Evolutionary conservation across 192 early-diverging fungal species (phyloP).

Genomic region (Martensiomyces pterosporus): DNA sequence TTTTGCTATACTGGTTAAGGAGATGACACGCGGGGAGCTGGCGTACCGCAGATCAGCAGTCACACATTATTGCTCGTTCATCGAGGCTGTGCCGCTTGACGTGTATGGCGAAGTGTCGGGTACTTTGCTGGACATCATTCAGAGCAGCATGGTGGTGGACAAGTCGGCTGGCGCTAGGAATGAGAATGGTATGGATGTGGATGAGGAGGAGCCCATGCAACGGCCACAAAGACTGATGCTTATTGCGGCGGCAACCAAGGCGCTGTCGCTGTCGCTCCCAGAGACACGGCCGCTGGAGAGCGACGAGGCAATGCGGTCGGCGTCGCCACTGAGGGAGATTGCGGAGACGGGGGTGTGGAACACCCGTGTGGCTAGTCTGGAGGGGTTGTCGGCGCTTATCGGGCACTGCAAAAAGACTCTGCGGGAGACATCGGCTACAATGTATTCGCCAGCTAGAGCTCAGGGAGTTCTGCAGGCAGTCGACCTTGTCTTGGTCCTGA

Average conservation of each 20-base stretch:
- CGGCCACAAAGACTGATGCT: conserved; percentile 37
- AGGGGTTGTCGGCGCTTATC: conserved; percentile 60
- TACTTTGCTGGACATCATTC: conserved; percentile 9
- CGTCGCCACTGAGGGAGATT: conserved; percentile 44
- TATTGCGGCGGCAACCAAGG: conserved; percentile 26
- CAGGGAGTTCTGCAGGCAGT: conserved; percentile 11
- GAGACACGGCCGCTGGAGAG: conserved; percentile 14
- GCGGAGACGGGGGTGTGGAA: conserved; percentile 80
- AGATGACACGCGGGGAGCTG: conserved; percentile 19
- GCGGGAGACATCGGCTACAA: no score
- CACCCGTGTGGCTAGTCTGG: conserved; percentile 66
- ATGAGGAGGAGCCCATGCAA: conserved; percentile 21
- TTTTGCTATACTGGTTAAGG: conserved; percentile 12
- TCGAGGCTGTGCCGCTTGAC: conserved; percentile 11
- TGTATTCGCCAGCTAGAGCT: no score
- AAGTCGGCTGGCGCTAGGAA: conserved; percentile 50
- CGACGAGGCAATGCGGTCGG: conserved; percentile 47
- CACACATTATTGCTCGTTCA: conserved; percentile 17
- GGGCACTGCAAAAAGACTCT: conserved; percentile 8
- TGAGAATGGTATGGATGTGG: conserved; percentile 7
- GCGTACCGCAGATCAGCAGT: conserved; percentile 23
- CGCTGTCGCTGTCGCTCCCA: conserved; percentile 18
- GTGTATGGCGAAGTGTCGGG: conserved; percentile 14
- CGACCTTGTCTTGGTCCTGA: conserved; percentile 27
- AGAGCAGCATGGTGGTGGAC: background rate